Conservation (phyloP, 176 grass and related monocot genomes). For the Eragrostis curvula region DNA sequence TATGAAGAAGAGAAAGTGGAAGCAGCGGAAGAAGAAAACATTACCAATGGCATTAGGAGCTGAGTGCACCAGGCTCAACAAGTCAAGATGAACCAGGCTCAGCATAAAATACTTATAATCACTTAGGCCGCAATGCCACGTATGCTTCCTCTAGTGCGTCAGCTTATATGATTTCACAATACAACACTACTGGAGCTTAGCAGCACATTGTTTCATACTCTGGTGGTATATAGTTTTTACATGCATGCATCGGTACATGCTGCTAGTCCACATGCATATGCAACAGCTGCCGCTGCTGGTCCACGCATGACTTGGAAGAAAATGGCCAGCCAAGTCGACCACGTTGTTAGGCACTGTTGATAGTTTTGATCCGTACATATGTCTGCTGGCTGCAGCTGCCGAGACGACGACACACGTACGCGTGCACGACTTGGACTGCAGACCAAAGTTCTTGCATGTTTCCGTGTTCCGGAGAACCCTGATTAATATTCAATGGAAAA, state of each 20-base stretch:
- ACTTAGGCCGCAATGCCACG: no score
- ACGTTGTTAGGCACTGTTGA: neutral
- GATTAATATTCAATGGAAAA: neutral
- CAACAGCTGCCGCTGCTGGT: neutral
- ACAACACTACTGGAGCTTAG: neutral
- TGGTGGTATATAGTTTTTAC: no score
- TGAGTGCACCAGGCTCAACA: no score
- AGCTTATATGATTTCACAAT: no score
- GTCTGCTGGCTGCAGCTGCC: neutral
- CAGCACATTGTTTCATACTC: neutral
- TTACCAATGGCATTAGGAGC: no score
- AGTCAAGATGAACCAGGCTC: no score
- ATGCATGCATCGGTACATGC: neutral
- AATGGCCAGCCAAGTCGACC: neutral
- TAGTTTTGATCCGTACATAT: neutral
- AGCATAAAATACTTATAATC: no score
- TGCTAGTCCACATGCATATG: no score
- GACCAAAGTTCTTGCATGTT: neutral
- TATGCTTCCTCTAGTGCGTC: no score
- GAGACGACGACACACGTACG: neutral
- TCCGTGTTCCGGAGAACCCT: constrained; percentile 22
- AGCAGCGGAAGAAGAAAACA: no score
- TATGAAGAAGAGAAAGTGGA: no score
- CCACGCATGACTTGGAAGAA: neutral
- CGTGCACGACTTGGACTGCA: constrained; percentile 36